Percentiles rank a stretch among this genome's conserved stretches.
phyloP scores from a whole-genome alignment of 768 basidiomycete species.

The Russula foetens region DNA sequence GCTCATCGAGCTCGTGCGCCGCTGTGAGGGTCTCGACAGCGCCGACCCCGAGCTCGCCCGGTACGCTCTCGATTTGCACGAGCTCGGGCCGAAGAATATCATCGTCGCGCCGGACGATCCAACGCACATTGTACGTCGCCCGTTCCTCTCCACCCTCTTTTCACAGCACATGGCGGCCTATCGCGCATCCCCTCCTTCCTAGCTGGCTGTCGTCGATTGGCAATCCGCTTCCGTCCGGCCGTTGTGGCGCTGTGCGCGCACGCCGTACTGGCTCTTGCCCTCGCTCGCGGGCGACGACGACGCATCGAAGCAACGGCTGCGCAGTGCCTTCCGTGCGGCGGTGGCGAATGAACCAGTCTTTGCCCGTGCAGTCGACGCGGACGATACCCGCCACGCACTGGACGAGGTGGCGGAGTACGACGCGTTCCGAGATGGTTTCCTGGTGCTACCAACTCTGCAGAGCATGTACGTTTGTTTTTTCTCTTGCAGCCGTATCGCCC shows the following conservation, averaged over 20 bases:
- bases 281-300: conserved; percentile 22
- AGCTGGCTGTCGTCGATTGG: conserved; percentile 27
- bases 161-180: not conserved
- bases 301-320: conserved; percentile 17
- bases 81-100: conserved; percentile 26
- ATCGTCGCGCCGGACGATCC: conserved; percentile 25
- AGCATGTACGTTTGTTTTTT: conserved; percentile 25
- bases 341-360: conserved; percentile 24
- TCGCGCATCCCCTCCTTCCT: not conserved
- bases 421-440: conserved; percentile 29
- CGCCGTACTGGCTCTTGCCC: conserved; percentile 27
- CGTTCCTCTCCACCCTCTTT: not conserved
- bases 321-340: conserved; percentile 22
- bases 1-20: conserved; percentile 24
- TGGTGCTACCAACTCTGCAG: conserved; percentile 29
- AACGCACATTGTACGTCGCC: conserved; percentile 24
- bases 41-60: conserved; percentile 27
- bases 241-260: conserved; percentile 29
- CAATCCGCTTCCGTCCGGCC: conserved; percentile 25
- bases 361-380: conserved; percentile 24
- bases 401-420: conserved; percentile 30
- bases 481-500: too few species aligned
- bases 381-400: conserved; percentile 27
- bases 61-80: conserved; percentile 28
- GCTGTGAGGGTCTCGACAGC: conserved; percentile 28